Conservation (phyloP, 2,329 filamentous ascomycete genomes). For the Madurella mycetomatis region DNA sequence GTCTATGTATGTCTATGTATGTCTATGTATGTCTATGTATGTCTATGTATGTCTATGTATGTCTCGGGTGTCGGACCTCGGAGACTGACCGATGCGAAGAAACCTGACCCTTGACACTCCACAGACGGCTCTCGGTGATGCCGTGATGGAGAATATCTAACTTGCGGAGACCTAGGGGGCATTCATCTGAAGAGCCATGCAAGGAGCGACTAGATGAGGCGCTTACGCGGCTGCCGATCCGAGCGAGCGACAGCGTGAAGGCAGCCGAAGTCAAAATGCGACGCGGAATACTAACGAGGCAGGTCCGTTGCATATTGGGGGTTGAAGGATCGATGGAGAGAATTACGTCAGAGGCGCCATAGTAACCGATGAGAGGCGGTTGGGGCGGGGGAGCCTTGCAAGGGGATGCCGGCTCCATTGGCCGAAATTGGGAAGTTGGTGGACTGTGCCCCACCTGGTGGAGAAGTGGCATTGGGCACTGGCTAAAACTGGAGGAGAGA, state of each 20-base stretch:
- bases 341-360: conserved; percentile 19
- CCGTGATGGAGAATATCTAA: no score
- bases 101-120: no score
- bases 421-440: background rate
- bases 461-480: no score
- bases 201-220: background rate
- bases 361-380: conserved; percentile 12
- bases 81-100: no score
- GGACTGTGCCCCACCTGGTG: no score
- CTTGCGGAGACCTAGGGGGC: no score
- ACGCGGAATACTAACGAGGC: conserved; percentile 4
- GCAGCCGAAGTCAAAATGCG: background rate
- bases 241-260: background rate
- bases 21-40: no score
- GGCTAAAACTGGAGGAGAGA: background rate
- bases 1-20: no score
- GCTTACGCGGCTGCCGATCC: background rate
- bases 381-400: conserved; percentile 1
- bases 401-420: background rate
- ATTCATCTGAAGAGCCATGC: no score
- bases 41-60: no score
- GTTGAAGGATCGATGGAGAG: conserved; percentile 4
- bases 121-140: no score
- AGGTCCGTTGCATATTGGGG: conserved; percentile 7
- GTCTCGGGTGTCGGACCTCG: no score